Evolutionary conservation across 257 asterid species (phyloP), one percentile per base, ranked within the genome.

Genomic region (Scutellaria galericulata): DNA sequence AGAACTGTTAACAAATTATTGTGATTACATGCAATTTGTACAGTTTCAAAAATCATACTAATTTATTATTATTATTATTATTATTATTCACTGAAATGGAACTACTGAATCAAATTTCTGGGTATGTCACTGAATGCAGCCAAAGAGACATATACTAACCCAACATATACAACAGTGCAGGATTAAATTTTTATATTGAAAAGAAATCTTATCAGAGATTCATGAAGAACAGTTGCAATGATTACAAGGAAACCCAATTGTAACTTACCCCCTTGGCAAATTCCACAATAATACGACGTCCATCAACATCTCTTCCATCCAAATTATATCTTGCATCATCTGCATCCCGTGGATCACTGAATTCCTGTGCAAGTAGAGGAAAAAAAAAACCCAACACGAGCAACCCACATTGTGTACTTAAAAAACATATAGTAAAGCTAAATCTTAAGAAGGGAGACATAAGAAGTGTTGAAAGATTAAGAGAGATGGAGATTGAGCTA

Each of bases 301-400:
- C 99, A 77, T 92, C 99, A 64, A 95, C 89, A 68, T 95, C 98
- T 56, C 94, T 84, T 24, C 99, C 99, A 66, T 95, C 96, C 76
- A 90, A 73, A 77, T 77, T 75, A 72, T 90, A 85, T 77, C 88
- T 85, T 66, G 99, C 99, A 79, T 95, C 98, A 79, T 95, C 99
- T 55, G 99, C 99, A 84, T 95, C 99, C 64, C 96, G 91, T 14
- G 96, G 90, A 85, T 88, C 96, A 62, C 99, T 86, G 72, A 88
- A 95, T 74, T 95, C 99, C 99, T 95, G 90, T 20, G 65, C 35
- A 70, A 64, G 52, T 9, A 31, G 51, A 66, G 58, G 52, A 63
- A 64, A 67, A 72, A 45, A 75, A 79, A 79, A 58, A 64, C 70
- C 77, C 71, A 74, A 78, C 76, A 75, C 78, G 76, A 74, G 44